phyloP scores from a whole-genome alignment of 768 basidiomycete species.

The Leccinum imitatum region DNA sequence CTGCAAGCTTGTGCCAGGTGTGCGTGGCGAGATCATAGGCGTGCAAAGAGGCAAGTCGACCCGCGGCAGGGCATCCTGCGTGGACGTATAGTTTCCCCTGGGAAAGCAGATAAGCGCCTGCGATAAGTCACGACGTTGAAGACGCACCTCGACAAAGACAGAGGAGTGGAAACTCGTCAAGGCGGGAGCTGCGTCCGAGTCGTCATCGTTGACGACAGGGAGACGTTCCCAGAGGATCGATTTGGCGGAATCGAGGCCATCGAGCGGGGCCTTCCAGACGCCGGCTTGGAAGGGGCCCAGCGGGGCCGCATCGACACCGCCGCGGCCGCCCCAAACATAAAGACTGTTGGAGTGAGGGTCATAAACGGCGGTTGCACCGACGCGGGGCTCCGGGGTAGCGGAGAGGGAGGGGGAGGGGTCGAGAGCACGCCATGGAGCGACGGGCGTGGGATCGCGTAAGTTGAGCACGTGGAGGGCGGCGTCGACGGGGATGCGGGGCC shows the following conservation, averaged over 20 bases:
- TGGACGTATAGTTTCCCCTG: slow-evolving; percentile 39
- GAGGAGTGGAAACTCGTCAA: slow-evolving; percentile 38
- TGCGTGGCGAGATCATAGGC: slow-evolving; percentile 31
- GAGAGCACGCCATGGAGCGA: slow-evolving; percentile 22
- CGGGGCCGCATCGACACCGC: slow-evolving; percentile 37
- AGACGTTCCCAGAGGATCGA: slow-evolving; percentile 33
- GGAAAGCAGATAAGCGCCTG: neutral
- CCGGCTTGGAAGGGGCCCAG: slow-evolving; percentile 30
- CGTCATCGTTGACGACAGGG: slow-evolving; percentile 27
- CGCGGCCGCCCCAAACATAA: slow-evolving; percentile 48
- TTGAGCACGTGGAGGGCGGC: slow-evolving; percentile 29
- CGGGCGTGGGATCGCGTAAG: slow-evolving; percentile 9
- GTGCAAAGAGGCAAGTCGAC: slow-evolving; percentile 37
- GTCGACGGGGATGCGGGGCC: slow-evolving; percentile 43
- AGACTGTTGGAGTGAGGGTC: slow-evolving; percentile 21
- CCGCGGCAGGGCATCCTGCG: slow-evolving; percentile 40
- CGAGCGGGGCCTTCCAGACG: slow-evolving; percentile 29
- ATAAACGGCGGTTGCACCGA: slow-evolving; percentile 24
- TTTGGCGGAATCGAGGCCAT: neutral
- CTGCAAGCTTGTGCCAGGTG: slow-evolving; percentile 34
- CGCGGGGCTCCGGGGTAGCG: slow-evolving; percentile 20
- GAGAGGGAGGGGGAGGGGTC: slow-evolving; percentile 16
- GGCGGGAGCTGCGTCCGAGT: slow-evolving; percentile 30
- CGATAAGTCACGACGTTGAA: neutral
- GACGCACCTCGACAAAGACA: slow-evolving; percentile 29